phyloP scores from a whole-genome alignment of 768 basidiomycete species.

The Clitopilus hobsonii region DNA sequence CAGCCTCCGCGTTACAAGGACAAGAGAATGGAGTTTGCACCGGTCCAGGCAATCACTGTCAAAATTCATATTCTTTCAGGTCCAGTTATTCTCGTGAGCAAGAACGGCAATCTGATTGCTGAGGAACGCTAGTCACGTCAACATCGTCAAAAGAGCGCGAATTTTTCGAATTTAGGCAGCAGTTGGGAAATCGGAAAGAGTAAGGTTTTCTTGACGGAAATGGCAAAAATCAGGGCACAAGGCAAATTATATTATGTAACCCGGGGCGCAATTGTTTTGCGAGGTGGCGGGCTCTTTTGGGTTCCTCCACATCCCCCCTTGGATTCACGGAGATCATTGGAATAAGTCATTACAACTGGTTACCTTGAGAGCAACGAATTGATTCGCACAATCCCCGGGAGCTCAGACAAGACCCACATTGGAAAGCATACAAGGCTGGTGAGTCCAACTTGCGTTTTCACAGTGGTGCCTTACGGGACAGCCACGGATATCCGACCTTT shows the following conservation, averaged over 20 bases:
- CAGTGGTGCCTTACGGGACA: slow-evolving; percentile 27
- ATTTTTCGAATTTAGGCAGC: background rate
- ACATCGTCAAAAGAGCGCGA: background rate
- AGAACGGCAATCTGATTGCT: background rate
- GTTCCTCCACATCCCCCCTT: background rate
- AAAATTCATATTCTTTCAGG: slow-evolving; percentile 1
- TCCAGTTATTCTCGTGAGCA: background rate
- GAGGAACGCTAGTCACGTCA: background rate
- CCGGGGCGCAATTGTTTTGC: background rate
- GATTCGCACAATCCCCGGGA: background rate
- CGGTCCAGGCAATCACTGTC: background rate
- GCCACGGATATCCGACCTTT: slow-evolving; percentile 23
- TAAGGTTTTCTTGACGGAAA: background rate
- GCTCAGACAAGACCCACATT: background rate
- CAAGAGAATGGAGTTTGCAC: slow-evolving; percentile 1
- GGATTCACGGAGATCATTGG: background rate
- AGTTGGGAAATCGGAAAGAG: background rate
- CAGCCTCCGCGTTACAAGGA: slow-evolving; percentile 31
- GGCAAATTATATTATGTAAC: background rate
- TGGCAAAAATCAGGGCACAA: slow-evolving; percentile 7
- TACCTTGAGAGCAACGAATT: background rate
- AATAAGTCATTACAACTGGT: background rate
- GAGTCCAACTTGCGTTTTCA: slow-evolving; percentile 3
- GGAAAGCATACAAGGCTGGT: background rate
- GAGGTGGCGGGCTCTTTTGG: background rate